Evolutionary conservation across 768 basidiomycete species (phyloP).

Genomic region (Russula griseocarnosa): DNA sequence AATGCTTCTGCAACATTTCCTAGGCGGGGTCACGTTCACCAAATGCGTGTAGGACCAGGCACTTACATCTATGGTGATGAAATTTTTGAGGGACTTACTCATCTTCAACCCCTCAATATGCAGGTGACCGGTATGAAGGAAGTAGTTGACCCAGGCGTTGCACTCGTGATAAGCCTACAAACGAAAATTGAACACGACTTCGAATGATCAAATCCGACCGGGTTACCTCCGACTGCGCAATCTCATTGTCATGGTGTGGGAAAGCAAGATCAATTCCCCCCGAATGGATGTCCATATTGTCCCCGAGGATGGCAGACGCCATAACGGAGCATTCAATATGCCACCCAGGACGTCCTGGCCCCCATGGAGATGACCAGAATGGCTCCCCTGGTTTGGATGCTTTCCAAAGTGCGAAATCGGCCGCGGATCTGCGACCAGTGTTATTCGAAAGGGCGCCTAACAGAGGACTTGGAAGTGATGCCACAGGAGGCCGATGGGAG

Average conservation of each 20-base stretch:
- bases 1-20: constrained; percentile 82
- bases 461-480: constrained; percentile 2
- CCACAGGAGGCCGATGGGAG: background rate
- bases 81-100: constrained; percentile 99
- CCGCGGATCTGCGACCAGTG: constrained; percentile 65
- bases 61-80: constrained; percentile 90
- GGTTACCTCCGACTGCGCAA: constrained; percentile 90
- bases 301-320: constrained; percentile 87
- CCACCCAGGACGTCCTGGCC: constrained; percentile 94
- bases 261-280: constrained; percentile 98
- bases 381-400: constrained; percentile 95
- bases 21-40: constrained; percentile 34
- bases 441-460: constrained; percentile 55
- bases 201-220: constrained; percentile 7
- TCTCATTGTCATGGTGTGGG: constrained; percentile 98
- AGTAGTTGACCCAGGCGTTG: constrained; percentile 95
- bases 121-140: constrained; percentile 95
- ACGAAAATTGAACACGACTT: constrained; percentile 15
- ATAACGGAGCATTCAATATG: constrained; percentile 99
- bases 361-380: constrained; percentile 96
- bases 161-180: constrained; percentile 88
- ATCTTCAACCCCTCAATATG: constrained; percentile 99
- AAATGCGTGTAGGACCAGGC: constrained; percentile 10
- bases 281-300: constrained; percentile 95
- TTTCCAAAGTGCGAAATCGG: constrained; percentile 99